A percentile compares a stretch with the other conserved stretches of the same genome.
Conservation (phyloP, 176 grass and related monocot genomes). For the Musa acuminata region DNA sequence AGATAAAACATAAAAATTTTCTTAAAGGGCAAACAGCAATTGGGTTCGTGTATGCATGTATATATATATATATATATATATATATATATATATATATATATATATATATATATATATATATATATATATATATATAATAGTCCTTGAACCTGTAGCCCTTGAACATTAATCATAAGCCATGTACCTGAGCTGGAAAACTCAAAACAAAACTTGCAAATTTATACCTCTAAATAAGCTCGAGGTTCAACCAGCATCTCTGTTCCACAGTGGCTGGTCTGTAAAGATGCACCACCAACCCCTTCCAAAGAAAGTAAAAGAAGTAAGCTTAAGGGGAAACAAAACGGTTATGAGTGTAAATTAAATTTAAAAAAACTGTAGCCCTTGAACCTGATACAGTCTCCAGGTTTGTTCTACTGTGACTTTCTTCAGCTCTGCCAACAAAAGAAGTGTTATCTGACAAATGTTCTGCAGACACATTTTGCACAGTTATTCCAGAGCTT, state of each 20-base stretch:
- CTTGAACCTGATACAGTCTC: slow-evolving; percentile 38
- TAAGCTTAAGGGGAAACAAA: slow-evolving; percentile 14
- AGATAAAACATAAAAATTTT: background rate
- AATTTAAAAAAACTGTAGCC: background rate
- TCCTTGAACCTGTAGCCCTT: too few species aligned
- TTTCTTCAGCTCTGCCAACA: slow-evolving; percentile 35
- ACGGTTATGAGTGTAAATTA: background rate
- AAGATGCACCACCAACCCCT: slow-evolving; percentile 29
- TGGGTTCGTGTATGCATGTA: too few species aligned
- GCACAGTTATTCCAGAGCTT: slow-evolving; percentile 26
- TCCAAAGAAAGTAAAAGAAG: slow-evolving; percentile 20
- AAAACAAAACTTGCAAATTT: background rate
- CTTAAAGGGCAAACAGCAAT: background rate
- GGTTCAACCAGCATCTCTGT: slow-evolving; percentile 33
- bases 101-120: too few species aligned
- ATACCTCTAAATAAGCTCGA: slow-evolving; percentile 48
- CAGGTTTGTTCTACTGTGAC: slow-evolving; percentile 21
- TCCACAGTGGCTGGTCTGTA: slow-evolving; percentile 29
- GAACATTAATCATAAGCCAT: background rate
- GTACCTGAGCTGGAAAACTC: background rate
- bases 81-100: too few species aligned
- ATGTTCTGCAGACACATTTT: slow-evolving; percentile 32
- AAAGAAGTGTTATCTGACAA: slow-evolving; percentile 24
- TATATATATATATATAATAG: too few species aligned
- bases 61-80: too few species aligned